A percentile compares a stretch with the other conserved stretches of the same genome.
phyloP scores from a whole-genome alignment of 495 filamentous ascomycete genomes.

The Coniosporium apollinis region DNA sequence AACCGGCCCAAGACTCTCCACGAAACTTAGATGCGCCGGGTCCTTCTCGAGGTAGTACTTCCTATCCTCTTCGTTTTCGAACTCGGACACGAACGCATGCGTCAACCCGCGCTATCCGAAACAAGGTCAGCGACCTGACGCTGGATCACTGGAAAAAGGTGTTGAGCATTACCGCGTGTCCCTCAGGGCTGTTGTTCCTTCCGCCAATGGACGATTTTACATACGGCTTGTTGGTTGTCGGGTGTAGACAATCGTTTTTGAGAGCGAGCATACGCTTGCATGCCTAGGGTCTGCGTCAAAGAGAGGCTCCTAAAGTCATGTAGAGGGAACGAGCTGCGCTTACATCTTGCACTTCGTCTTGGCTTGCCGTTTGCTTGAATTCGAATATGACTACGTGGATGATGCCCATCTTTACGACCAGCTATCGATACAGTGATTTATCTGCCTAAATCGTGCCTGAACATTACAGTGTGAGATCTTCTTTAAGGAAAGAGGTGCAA shows the following conservation, averaged over 20 bases:
- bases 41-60: constrained; percentile 22
- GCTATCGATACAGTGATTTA: too few relatives aligned
- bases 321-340: too few relatives aligned
- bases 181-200: constrained; percentile 46
- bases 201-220: constrained; percentile 43
- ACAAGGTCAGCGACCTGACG: background rate
- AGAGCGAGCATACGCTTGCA: constrained; percentile 25
- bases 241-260: constrained; percentile 29
- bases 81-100: constrained; percentile 47
- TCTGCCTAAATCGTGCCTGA: too few relatives aligned
- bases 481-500: too few relatives aligned
- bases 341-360: constrained; percentile 34
- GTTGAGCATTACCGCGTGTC: constrained; percentile 33
- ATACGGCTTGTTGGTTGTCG: constrained; percentile 34
- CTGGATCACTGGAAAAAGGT: background rate
- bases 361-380: constrained; percentile 32
- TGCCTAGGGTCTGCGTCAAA: too few relatives aligned
- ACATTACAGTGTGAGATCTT: too few relatives aligned
- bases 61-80: constrained; percentile 30
- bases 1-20: constrained; percentile 11
- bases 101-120: constrained; percentile 32
- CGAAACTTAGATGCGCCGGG: constrained; percentile 25
- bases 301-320: too few relatives aligned
- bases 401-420: constrained; percentile 31
- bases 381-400: constrained; percentile 46